Percentiles rank a stretch among this genome's conserved stretches.
phyloP scores from a whole-genome alignment of 2,329 filamentous ascomycete species.

The Calonectria honghensis region DNA sequence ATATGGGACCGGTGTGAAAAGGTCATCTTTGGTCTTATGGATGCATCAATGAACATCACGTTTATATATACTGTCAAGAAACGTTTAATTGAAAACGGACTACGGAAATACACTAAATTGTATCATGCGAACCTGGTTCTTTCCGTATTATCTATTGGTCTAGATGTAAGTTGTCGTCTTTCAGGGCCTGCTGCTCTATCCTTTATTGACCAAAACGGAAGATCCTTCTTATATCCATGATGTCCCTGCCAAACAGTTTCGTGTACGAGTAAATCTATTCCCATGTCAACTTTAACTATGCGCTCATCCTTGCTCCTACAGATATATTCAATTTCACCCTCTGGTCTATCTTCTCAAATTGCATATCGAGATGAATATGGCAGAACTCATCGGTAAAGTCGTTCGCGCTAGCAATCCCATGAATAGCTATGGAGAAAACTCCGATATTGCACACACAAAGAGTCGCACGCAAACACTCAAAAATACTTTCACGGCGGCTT shows the following conservation, averaged over 20 bases:
- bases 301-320: background rate
- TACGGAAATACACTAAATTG: constrained; percentile 69
- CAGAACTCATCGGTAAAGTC: constrained; percentile 33
- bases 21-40: constrained; percentile 67
- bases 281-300: too few relatives aligned
- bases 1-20: constrained; percentile 71
- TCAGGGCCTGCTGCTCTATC: background rate
- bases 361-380: constrained; percentile 37
- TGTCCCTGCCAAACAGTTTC: constrained; percentile 32
- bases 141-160: constrained; percentile 7
- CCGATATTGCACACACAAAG: background rate
- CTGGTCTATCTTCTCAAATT: constrained; percentile 29
- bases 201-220: background rate
- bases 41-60: constrained; percentile 67
- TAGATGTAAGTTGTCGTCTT: constrained; percentile 11
- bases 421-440: background rate
- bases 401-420: constrained; percentile 21
- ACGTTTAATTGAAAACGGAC: constrained; percentile 66
- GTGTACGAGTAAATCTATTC: background rate
- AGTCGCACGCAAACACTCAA: background rate
- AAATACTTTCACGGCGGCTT: background rate
- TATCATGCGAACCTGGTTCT: constrained; percentile 52
- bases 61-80: constrained; percentile 66
- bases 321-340: constrained; percentile 32
- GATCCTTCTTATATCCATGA: constrained; percentile 28